Percentiles rank a stretch among this genome's conserved stretches.
These are phyloP conservation scores for Erythrobasidium yunnanense DNA, from an alignment of 768 basidiomycete species.

Conservation along the genomic window DNA sequence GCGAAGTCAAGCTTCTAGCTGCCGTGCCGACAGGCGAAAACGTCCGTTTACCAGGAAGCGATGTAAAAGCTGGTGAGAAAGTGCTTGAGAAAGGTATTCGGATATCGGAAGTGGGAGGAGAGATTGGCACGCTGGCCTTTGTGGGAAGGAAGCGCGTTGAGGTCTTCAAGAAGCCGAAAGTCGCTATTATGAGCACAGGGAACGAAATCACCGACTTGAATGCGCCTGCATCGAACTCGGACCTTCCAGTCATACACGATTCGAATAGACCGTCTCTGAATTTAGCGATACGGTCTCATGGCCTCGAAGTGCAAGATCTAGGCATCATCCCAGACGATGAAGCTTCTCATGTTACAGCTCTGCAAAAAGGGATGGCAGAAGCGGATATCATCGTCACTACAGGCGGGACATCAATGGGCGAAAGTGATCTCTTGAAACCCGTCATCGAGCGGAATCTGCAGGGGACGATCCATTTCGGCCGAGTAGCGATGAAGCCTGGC, in stretches of 20 bases:
- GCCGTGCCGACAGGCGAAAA: constrained; percentile 60
- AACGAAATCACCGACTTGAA: constrained; percentile 67
- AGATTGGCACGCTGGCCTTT: constrained; percentile 70
- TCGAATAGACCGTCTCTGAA: constrained; percentile 72
- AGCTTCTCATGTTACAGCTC: constrained; percentile 45
- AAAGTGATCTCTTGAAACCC: constrained; percentile 74
- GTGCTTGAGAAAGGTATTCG: constrained; percentile 53
- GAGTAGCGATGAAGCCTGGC: constrained; percentile 64
- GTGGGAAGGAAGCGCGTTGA: constrained; percentile 61
- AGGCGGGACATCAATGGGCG: constrained; percentile 85
- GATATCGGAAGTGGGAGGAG: constrained; percentile 60
- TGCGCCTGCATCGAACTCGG: not conserved
- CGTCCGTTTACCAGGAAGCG: constrained; percentile 51
- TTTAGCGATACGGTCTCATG: constrained; percentile 59
- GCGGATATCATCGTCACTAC: constrained; percentile 74
- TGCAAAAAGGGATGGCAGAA: constrained; percentile 51
- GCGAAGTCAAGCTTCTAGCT: constrained; percentile 57
- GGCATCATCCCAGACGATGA: constrained; percentile 70
- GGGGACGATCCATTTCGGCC: constrained; percentile 73
- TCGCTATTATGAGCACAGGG: constrained; percentile 75
- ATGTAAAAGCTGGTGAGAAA: constrained; percentile 57
- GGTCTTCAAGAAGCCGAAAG: constrained; percentile 60
- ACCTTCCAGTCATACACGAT: constrained; percentile 51
- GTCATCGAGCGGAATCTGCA: constrained; percentile 67
- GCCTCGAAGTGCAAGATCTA: constrained; percentile 66